A percentile compares a stretch with the other conserved stretches of the same genome.
Conservation (phyloP, 1,284 basidiomycete species). For the Apiotrichum domesticum region DNA sequence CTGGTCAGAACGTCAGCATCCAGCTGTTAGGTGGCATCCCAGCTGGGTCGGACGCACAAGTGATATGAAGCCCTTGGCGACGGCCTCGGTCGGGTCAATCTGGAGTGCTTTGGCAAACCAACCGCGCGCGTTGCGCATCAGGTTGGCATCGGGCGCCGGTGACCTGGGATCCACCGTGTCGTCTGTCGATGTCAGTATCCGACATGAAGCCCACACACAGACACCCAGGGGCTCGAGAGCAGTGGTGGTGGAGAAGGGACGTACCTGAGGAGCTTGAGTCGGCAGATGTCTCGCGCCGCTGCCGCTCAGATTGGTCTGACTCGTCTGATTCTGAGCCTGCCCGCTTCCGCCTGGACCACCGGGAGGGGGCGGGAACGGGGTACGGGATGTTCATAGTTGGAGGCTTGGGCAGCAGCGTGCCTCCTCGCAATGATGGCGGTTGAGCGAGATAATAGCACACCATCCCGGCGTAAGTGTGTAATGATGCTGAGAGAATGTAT, state of each 20-base stretch:
- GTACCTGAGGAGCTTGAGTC: too few species aligned
- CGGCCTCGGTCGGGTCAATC: conserved; percentile 24
- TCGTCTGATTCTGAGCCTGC: too few species aligned
- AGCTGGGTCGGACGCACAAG: conserved; percentile 20
- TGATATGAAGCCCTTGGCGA: conserved; percentile 28
- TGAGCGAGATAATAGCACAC: conserved; percentile 55
- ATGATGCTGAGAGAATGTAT: conserved; percentile 67
- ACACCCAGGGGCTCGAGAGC: too few species aligned
- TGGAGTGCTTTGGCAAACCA: conserved; percentile 33
- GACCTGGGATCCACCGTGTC: not conserved
- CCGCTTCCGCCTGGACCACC: too few species aligned
- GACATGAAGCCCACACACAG: too few species aligned
- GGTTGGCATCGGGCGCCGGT: conserved; percentile 1
- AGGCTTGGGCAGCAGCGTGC: not conserved
- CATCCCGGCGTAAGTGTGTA: conserved; percentile 77
- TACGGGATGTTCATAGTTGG: not conserved
- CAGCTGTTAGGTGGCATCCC: too few species aligned
- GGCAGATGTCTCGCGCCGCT: too few species aligned
- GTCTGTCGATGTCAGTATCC: not conserved
- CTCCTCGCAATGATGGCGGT: conserved; percentile 18
- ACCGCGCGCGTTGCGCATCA: conserved; percentile 25
- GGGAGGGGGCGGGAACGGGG: too few species aligned
- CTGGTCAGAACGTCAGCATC: not conserved
- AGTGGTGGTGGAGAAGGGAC: too few species aligned
- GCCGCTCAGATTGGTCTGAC: too few species aligned